phyloP scores from a whole-genome alignment of 2,329 filamentous ascomycete genomes.

The Cercospora sesami region DNA sequence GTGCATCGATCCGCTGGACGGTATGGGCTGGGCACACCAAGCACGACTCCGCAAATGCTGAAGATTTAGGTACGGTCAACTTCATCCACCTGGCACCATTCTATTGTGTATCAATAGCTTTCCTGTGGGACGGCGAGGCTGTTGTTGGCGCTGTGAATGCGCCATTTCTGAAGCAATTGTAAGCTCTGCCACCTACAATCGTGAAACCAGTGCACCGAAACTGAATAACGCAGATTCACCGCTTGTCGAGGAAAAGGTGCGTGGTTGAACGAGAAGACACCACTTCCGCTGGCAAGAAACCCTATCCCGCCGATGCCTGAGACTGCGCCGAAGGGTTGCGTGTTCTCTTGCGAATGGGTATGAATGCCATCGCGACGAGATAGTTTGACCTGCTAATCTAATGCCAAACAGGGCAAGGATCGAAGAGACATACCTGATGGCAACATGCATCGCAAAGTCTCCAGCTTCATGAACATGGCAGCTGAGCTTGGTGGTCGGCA shows the following conservation, averaged over 20 bases:
- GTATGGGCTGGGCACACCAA: constrained; percentile 38
- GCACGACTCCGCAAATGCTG: not conserved
- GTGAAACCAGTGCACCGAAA: not conserved
- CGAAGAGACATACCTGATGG: constrained; percentile 64
- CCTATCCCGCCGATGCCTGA: constrained; percentile 64
- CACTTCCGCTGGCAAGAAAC: constrained; percentile 62
- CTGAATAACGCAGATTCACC: constrained; percentile 60
- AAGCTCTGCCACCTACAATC: not conserved
- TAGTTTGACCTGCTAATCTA: not conserved
- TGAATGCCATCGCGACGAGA: not conserved
- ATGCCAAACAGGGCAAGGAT: constrained; percentile 61
- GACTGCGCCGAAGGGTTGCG: constrained; percentile 66
- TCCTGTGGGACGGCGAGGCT: constrained; percentile 61
- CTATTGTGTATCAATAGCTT: constrained; percentile 77
- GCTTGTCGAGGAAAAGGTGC: constrained; percentile 66
- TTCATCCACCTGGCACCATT: constrained; percentile 78
- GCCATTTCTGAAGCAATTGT: constrained; percentile 56
- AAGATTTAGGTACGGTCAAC: constrained; percentile 64
- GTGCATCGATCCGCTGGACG: constrained; percentile 74
- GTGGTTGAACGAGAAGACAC: constrained; percentile 66
- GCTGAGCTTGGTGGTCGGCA: constrained; percentile 62
- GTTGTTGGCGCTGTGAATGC: constrained; percentile 71
- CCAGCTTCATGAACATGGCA: constrained; percentile 75
- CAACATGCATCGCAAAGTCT: constrained; percentile 69
- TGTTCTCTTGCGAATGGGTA: constrained; percentile 65